Evolutionary conservation across 805 yeast genomes (phyloP).

Genomic region (Metschnikowia corniflorae): DNA sequence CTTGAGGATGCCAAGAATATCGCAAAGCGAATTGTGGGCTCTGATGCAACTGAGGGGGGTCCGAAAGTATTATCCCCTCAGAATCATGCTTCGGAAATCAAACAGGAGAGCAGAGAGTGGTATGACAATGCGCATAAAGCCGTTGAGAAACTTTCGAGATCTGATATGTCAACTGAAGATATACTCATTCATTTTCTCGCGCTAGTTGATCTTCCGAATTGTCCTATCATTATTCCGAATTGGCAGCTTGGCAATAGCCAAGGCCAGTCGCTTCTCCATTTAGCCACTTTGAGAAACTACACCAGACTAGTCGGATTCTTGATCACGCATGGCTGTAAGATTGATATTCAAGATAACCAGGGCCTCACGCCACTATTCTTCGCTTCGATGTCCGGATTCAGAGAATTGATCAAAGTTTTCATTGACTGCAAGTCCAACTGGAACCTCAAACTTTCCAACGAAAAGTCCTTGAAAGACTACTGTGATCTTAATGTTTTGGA

Average conservation of each 20-base stretch:
- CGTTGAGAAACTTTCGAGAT: slow-evolving; percentile 44
- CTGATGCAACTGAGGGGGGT: slow-evolving; percentile 28
- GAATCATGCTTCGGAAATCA: slow-evolving; percentile 13
- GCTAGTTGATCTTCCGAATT: slow-evolving; percentile 63
- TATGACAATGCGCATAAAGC: slow-evolving; percentile 50
- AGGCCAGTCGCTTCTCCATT: slow-evolving; percentile 86
- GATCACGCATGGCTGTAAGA: slow-evolving; percentile 61
- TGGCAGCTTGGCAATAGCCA: slow-evolving; percentile 77
- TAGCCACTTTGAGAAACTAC: slow-evolving; percentile 78
- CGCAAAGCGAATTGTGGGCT: slow-evolving; percentile 85
- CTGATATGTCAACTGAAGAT: slow-evolving; percentile 47
- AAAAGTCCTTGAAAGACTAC: slow-evolving; percentile 39
- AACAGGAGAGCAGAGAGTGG: slow-evolving; percentile 41
- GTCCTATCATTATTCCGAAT: slow-evolving; percentile 60
- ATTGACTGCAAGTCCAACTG: slow-evolving; percentile 62
- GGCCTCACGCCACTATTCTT: slow-evolving; percentile 88
- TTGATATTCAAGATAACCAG: slow-evolving; percentile 70
- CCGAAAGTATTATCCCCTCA: slow-evolving; percentile 22
- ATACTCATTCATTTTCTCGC: slow-evolving; percentile 48
- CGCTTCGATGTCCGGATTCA: slow-evolving; percentile 73
- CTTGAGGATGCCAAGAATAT: slow-evolving; percentile 92
- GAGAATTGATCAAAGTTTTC: slow-evolving; percentile 59
- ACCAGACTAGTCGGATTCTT: slow-evolving; percentile 57
- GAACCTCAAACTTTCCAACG: slow-evolving; percentile 49
- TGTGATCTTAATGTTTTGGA: slow-evolving; percentile 45